phyloP scores from a whole-genome alignment of 2,329 filamentous ascomycete species.

The Botryotinia narcissicola region DNA sequence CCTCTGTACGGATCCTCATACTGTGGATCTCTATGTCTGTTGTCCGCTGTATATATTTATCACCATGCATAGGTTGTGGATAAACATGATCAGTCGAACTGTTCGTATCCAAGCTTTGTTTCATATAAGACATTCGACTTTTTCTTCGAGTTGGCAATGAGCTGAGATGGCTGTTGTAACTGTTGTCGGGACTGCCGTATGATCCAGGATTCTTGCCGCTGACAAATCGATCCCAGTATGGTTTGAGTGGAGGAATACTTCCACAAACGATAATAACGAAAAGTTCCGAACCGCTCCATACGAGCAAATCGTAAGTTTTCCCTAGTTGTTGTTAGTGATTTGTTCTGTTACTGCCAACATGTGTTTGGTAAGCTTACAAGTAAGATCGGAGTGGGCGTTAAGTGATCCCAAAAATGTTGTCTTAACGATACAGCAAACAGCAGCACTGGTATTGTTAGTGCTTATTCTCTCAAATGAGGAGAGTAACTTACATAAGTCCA shows the following conservation, averaged over 20 bases:
- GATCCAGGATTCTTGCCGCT: neutral
- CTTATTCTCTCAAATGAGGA: neutral
- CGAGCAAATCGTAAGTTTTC: slow-evolving; percentile 16
- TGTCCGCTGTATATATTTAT: slow-evolving; percentile 15
- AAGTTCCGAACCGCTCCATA: slow-evolving; percentile 16
- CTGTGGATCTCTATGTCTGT: slow-evolving; percentile 17
- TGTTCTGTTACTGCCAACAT: neutral
- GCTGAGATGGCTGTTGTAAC: neutral
- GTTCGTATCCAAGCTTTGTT: neutral
- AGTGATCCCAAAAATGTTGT: slow-evolving; percentile 9
- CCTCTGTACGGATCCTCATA: neutral
- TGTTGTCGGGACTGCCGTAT: neutral
- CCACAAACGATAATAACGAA: slow-evolving; percentile 20
- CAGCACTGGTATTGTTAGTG: slow-evolving; percentile 14
- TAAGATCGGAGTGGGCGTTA: slow-evolving; percentile 15
- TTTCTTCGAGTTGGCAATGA: slow-evolving; percentile 1
- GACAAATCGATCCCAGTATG: slow-evolving; percentile 6
- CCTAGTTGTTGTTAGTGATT: neutral
- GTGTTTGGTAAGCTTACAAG: slow-evolving; percentile 12
- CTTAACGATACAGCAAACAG: slow-evolving; percentile 20
- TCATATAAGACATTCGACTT: slow-evolving; percentile 6
- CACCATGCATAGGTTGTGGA: neutral
- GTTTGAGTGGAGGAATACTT: slow-evolving; percentile 19
- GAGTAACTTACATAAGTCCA: slow-evolving; percentile 15
- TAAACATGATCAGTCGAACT: neutral